These are phyloP conservation scores for Wickerhamomyces sydowiorum DNA, from an alignment of 805 yeast genomes.

Conservation along the genomic window DNA sequence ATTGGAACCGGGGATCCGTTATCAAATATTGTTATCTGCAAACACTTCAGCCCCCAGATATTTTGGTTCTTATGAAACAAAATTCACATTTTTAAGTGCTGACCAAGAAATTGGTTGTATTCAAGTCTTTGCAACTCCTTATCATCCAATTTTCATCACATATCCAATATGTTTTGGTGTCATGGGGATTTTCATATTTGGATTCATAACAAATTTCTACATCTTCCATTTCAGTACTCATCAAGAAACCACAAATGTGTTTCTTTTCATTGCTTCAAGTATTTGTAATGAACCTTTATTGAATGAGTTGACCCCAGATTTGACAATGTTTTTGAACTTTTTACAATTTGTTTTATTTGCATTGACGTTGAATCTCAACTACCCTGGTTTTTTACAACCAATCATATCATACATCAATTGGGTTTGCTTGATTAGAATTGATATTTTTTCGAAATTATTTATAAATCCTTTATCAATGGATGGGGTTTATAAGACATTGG, in stretches of 20 bases:
- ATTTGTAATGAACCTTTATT: constrained; percentile 53
- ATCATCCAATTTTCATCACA: constrained; percentile 30
- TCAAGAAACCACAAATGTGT: constrained; percentile 51
- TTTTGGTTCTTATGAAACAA: constrained; percentile 40
- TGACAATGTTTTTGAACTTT: constrained; percentile 42
- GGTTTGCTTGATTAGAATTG: constrained; percentile 41
- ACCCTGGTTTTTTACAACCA: constrained; percentile 62
- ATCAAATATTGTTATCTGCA: constrained; percentile 21
- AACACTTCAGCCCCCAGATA: constrained; percentile 21
- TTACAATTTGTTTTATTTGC: constrained; percentile 55
- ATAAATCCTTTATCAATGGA: constrained; percentile 18
- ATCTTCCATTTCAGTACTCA: constrained; percentile 44
- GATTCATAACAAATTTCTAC: constrained; percentile 28
- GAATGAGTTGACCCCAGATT: constrained; percentile 49
- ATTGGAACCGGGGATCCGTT: constrained; percentile 18
- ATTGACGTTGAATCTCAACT: constrained; percentile 46
- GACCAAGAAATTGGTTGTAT: constrained; percentile 42
- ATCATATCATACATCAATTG: constrained; percentile 44
- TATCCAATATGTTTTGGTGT: constrained; percentile 34
- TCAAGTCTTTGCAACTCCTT: constrained; percentile 43
- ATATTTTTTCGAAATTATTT: constrained; percentile 9
- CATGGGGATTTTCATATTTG: constrained; percentile 33
- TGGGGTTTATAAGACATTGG: constrained; percentile 35
- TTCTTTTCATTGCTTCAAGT: constrained; percentile 47
- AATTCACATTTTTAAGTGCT: constrained; percentile 36